A percentile compares a stretch with the other conserved stretches of the same genome.
Conservation (phyloP, 1,284 basidiomycete species). For the Tilletiopsis washingtonensis region DNA sequence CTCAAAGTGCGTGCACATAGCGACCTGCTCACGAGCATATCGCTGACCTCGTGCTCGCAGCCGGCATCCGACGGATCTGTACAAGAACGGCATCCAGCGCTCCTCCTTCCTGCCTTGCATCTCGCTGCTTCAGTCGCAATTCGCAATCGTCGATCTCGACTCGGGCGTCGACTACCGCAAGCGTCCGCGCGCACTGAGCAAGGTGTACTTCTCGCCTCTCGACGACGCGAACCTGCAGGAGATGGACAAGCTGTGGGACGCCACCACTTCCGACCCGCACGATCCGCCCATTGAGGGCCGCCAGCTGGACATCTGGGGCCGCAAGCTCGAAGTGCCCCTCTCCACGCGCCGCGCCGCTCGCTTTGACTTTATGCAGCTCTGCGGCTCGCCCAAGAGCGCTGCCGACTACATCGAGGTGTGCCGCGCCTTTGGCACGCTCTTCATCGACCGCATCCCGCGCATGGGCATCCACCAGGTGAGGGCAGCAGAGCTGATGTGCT, state of each 20-base stretch:
- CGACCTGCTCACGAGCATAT: neutral
- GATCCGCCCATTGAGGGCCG: slow-evolving; percentile 60
- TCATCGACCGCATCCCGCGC: slow-evolving; percentile 74
- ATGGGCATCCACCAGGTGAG: slow-evolving; percentile 75
- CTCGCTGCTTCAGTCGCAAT: slow-evolving; percentile 77
- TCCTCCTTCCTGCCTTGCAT: slow-evolving; percentile 94
- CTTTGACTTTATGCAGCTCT: slow-evolving; percentile 80
- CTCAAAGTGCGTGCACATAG: slow-evolving; percentile 64
- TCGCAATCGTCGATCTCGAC: slow-evolving; percentile 82
- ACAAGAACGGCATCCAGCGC: slow-evolving; percentile 97
- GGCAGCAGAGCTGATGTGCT: too few species aligned
- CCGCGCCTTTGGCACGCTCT: slow-evolving; percentile 74
- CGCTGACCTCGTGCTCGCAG: slow-evolving; percentile 50
- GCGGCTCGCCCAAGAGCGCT: slow-evolving; percentile 79
- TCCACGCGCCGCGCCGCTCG: slow-evolving; percentile 61
- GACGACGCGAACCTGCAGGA: slow-evolving; percentile 58
- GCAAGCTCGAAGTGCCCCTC: slow-evolving; percentile 64
- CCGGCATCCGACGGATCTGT: slow-evolving; percentile 91
- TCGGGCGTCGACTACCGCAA: slow-evolving; percentile 71
- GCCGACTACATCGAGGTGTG: slow-evolving; percentile 95
- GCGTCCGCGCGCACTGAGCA: slow-evolving; percentile 55
- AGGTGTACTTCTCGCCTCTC: slow-evolving; percentile 82
- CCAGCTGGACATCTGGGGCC: slow-evolving; percentile 77
- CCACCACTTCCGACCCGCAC: slow-evolving; percentile 58
- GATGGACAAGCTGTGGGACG: slow-evolving; percentile 73